These are phyloP conservation scores for Hymenoscyphus scutula DNA, from an alignment of 2,329 filamentous ascomycete species.

Conservation along the genomic window DNA sequence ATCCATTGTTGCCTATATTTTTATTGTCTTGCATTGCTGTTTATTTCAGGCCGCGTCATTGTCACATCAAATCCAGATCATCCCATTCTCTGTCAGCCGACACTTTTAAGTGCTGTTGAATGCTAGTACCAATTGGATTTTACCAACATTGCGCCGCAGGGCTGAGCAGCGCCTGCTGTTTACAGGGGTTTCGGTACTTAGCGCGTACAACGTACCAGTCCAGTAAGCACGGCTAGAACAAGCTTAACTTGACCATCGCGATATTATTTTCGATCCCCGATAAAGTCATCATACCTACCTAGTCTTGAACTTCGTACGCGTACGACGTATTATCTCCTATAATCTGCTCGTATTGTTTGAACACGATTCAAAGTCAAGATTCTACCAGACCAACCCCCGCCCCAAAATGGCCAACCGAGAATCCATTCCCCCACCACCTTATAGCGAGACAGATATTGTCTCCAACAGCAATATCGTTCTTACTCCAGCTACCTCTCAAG, in stretches of 20 bases:
- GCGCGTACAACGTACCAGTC: too few species aligned
- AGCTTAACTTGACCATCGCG: not conserved
- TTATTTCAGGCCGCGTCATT: not conserved
- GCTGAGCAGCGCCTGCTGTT: not conserved
- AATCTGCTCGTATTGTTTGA: not conserved
- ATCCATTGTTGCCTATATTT: not conserved
- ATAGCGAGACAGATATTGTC: conserved; percentile 54
- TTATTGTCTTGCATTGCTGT: not conserved
- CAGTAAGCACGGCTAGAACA: not conserved
- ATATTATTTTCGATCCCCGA: not conserved
- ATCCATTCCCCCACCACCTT: conserved; percentile 50
- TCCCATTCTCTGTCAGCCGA: too few species aligned
- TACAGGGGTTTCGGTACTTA: not conserved
- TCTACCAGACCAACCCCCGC: not conserved
- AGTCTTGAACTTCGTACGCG: too few species aligned
- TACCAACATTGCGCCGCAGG: not conserved
- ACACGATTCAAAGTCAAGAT: too few species aligned
- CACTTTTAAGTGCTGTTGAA: too few species aligned
- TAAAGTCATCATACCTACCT: too few species aligned
- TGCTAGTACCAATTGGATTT: not conserved
- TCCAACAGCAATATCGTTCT: conserved; percentile 35
- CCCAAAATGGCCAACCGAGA: conserved; percentile 14
- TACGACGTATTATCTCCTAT: not conserved
- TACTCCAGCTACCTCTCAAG: conserved; percentile 30
- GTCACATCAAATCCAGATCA: not conserved